Base-by-base conservation (phyloP, 306 rosid species). In the Trichosanthes cucumerina region DNA sequence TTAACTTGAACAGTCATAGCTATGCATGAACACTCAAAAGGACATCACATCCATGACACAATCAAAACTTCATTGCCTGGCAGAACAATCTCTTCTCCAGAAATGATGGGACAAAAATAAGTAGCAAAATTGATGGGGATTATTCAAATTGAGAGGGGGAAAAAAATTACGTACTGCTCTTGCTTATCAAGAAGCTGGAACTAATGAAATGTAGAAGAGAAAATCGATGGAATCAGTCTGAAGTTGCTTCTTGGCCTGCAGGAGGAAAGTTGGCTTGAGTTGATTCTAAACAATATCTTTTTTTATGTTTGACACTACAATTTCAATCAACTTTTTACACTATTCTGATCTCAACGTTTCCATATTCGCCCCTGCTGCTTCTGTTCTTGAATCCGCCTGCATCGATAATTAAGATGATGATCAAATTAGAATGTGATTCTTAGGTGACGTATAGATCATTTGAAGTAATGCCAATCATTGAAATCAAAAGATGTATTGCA, bases 311-410 rank as follows among this genome's bases (percentile, higher is more conserved):
- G 31, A 76, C 9, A 33, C 64, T 26, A 43, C 41, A 59, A 6
- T 44, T 78, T 75, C 47, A 57, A 16, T 77, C 80, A 43, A 44
- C 78, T 62, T 54, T 77, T 82, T 63, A 84, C 83, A 77, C 81
- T 59, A 70, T 33, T 72, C 80, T 19, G 43, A 59, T 39, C 80
- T 91, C 83, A 89, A 41, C 86, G 90, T 81, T 58, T 84, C 98
- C 98, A 91, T 54, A 93, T 33, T 47, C 88, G 88, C 80, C 93
- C 91, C 4, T 87, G 94, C 74, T 85, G 89, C 84, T 84, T 91
- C 82, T 90, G 89, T 79, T 87, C 91, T 85, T 91, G 92, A 80
- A 85, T 76, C 81, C 72, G 84, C 93, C 98, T 93, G 90, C 88
- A 79, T 76, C 47, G 74, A 31, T 19, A 13, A 21, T 53, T 78